Base-by-base conservation (phyloP, 1,139 yeast genomes). In the Yamadazyma conglobata region DNA sequence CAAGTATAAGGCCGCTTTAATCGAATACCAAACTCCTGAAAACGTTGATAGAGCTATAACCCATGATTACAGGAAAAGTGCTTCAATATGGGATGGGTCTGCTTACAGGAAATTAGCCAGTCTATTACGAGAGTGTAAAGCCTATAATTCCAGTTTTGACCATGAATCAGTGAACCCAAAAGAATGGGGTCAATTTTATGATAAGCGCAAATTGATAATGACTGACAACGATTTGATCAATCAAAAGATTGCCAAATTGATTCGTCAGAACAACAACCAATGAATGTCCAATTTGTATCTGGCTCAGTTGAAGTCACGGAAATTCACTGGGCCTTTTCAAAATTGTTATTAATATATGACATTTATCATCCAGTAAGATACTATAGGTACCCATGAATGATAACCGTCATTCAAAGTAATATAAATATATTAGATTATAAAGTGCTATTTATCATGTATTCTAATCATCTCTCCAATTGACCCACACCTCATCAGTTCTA, bases 401-500 rank as follows among this genome's bases (percentile, higher is more conserved):
- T n/a, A n/a, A n/a, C n/a, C n/a, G n/a, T n/a, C n/a, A n/a, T n/a
- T n/a, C n/a, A n/a, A n/a, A n/a, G n/a, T n/a, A n/a, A n/a, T n/a
- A n/a, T n/a, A n/a, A n/a, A n/a, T n/a, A n/a, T n/a, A n/a, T n/a
- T n/a, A n/a, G n/a, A n/a, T n/a, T n/a, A n/a, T n/a, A n/a, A n/a
- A n/a, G n/a, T n/a, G n/a, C n/a, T n/a, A n/a, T n/a, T n/a, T n/a
- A n/a, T n/a, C n/a, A n/a, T n/a, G 22, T 27, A 27, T 31, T 16
- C 38, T 50, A 70, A 46, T 69, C 75, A 43, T 79, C 86, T 52
- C 89, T 70, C 96, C 96, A 89, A 40, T 77, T 75, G n/a, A 88
- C 89, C 50, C 72, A 73, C 3, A 89, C 97, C 48, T 88, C 95
- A 48, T 89, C 97, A 0, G 97, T 89, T 54, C 98, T 68, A 56